Base-by-base conservation (phyloP, 2,329 filamentous ascomycete genomes). In the Aspergillus flavus region DNA sequence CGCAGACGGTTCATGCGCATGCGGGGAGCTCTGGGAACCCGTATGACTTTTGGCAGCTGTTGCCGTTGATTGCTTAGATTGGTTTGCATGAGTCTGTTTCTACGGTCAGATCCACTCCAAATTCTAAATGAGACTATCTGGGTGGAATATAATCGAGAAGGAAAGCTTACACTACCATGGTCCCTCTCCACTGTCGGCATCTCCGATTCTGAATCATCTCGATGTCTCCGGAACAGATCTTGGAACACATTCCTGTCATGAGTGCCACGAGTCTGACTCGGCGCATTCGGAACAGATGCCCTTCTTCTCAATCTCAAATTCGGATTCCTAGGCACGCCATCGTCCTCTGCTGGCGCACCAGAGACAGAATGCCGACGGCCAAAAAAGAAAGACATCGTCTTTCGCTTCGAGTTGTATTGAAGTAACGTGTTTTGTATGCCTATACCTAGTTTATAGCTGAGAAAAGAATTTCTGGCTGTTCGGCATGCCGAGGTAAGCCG, bases 281-380 rank as follows among this genome's bases (percentile, higher is more conserved):
- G 57, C 5, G 57, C 61, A 45, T 64, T 62, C n/a, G 67, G 64
- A 26, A 59, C 48, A 11, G 67, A 64, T 1, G 57, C 48, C 30
- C 48, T 59, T 32, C 65, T 54, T 57, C 65, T 57, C 12, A 48
- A 30, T 48, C 62, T 39, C 19, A 43, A 14, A 23, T n/a, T 62
- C 11, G 34, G 9, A 34, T 32, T 10, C 0, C 48, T 43, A 12
- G 59, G 12, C 3, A 63, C 32, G 28, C 54, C 54, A 32, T 66
- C 64, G 23, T 62, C 36, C 30, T 68, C 61, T 21, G 57, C 50
- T 41, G 65, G 45, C 26, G 63, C 48, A 45, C 61, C 63, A 28
- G 72, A 68, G 28, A 69, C 48, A 30, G 72, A 71, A 59, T 72
- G 73, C 39, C 70, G 72, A 57, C 72, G 72, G 34, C 72, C 69